A percentile compares a stretch with the other conserved stretches of the same genome.
These are phyloP conservation scores for Litchi chinensis DNA, from an alignment of 345 rosid species.

Conservation along the genomic window DNA sequence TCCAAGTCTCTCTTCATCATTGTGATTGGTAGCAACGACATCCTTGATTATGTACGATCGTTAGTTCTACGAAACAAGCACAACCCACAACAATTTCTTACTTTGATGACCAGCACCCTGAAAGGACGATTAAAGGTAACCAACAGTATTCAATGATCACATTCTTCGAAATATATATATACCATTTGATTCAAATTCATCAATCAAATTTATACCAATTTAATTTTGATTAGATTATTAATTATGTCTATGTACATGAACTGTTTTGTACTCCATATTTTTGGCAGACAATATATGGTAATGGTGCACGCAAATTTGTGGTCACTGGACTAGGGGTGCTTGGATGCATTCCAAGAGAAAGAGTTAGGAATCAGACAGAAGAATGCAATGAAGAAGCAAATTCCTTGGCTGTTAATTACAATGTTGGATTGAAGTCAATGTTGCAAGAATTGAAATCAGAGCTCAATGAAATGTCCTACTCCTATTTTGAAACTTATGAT, in stretches of 20 bases:
- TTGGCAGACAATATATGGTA: slow-evolving; percentile 43
- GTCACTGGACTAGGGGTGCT: slow-evolving; percentile 43
- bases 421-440: slow-evolving; percentile 40
- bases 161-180: too few species aligned
- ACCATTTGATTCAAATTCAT: neutral
- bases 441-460: slow-evolving; percentile 43
- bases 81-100: slow-evolving; percentile 45
- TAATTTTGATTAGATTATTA: neutral
- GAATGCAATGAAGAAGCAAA: slow-evolving; percentile 51
- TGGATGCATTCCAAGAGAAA: slow-evolving; percentile 60
- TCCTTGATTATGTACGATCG: slow-evolving; percentile 50
- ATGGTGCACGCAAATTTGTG: slow-evolving; percentile 57
- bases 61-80: slow-evolving; percentile 30
- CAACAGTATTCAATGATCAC: neutral
- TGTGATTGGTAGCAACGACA: slow-evolving; percentile 66
- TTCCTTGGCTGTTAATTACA: slow-evolving; percentile 45
- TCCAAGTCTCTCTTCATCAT: slow-evolving; percentile 54
- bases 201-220: neutral
- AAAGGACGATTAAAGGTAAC: slow-evolving; percentile 68
- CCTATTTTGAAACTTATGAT: slow-evolving; percentile 56
- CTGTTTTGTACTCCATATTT: neutral
- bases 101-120: slow-evolving; percentile 45
- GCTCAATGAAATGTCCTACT: slow-evolving; percentile 42
- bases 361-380: slow-evolving; percentile 38
- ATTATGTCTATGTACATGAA: neutral